Evolutionary conservation across 805 yeast species (phyloP), one percentile per base, ranked within the genome.

Genomic region (Hanseniaspora mollemarum): DNA sequence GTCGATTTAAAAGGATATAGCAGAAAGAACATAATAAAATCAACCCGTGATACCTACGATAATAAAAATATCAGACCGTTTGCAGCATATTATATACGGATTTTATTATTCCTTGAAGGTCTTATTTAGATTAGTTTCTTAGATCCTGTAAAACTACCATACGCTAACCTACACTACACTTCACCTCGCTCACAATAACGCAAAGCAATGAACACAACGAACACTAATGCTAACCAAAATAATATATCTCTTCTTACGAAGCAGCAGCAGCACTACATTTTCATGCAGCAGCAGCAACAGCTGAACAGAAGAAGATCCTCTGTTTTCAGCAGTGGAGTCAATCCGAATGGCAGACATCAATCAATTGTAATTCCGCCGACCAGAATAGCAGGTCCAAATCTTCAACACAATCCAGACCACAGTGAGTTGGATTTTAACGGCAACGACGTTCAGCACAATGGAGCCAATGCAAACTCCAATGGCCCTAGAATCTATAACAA

Each of bases 311-410:
- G 46, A 42, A 41, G 43, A 35, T 33, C 31, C 15, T 24, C 40
- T 12, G 37, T 39, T 12, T 39, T 43, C 36, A 51, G 31, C 22
- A 32, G 25, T 32, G 25, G 16, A 8, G 9, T 5, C 21, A 19
- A 35, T 9, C 5, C 25, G 3, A 44, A 18, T 21, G 29, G 25
- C 9, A 43, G 43, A 16, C 31, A 39, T 26, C 42, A 39, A 3
- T 51, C 53, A 1, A 44, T 51, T 13, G 58, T 71, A 9, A 56
- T 66, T 16, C 75, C 74, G 2, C 76, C 76, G 15, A 59, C 70
- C 2, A 62, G 76, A 55, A 73, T 72, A 0, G 56, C 59, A 12
- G 59, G 59, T 22, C 71, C 72, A 2, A 73, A 68, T 13, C 73
- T 74, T 4, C 64, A 62, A 52, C 58, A 66, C n/a, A 65, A 61